A percentile compares a stretch with the other conserved stretches of the same genome.
These are phyloP conservation scores for Telopea speciosissima DNA, from an alignment of 177 flowering plant genomes.

Conservation along the genomic window DNA sequence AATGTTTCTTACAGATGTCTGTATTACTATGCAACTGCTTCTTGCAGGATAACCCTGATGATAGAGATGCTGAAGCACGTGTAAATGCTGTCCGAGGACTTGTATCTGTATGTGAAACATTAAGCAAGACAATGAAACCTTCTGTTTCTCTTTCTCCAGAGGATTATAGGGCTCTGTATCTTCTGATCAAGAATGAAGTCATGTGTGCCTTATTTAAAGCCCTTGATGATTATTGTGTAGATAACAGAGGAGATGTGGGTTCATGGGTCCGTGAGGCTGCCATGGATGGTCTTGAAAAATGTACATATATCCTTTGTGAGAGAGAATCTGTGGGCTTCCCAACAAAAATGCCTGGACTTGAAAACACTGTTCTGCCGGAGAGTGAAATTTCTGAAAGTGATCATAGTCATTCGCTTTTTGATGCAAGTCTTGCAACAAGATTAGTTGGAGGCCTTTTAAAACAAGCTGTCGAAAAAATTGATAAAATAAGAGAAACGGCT, in stretches of 20 bases:
- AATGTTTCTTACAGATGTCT: neutral
- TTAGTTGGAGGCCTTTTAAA: conserved; percentile 69
- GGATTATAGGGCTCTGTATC: conserved; percentile 42
- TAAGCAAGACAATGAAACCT: conserved; percentile 32
- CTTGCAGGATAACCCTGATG: conserved; percentile 74
- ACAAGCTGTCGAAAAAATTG: conserved; percentile 97
- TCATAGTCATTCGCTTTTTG: conserved; percentile 35
- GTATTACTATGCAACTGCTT: conserved; percentile 3
- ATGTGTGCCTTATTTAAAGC: conserved; percentile 71
- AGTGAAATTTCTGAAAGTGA: conserved; percentile 13
- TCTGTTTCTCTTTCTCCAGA: conserved; percentile 27
- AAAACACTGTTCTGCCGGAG: conserved; percentile 16
- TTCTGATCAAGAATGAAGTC: conserved; percentile 61
- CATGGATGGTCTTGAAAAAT: conserved; percentile 80
- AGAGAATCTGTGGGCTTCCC: conserved; percentile 23
- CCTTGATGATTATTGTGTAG: conserved; percentile 90
- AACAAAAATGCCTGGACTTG: conserved; percentile 11
- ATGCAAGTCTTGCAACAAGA: conserved; percentile 48
- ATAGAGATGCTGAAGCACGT: conserved; percentile 95
- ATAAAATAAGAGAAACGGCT: conserved; percentile 77
- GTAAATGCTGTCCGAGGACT: conserved; percentile 91
- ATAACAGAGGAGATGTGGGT: conserved; percentile 99
- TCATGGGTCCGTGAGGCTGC: conserved; percentile 99
- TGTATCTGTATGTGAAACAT: conserved; percentile 74
- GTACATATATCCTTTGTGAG: conserved; percentile 73